phyloP scores from a whole-genome alignment of 345 rosid species.

The Erodium maritimum region DNA sequence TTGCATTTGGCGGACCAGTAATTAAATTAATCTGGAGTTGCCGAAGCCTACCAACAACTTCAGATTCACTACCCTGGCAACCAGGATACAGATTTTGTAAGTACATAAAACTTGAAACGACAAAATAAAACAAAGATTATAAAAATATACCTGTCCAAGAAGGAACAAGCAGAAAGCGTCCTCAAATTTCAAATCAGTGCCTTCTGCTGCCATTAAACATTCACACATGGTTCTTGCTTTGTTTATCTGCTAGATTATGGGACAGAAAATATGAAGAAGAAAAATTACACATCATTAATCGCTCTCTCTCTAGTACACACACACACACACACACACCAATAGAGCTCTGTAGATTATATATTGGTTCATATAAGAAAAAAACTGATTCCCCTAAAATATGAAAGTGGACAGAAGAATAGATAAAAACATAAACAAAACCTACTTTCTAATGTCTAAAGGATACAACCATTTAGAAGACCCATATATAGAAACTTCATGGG shows the following conservation, averaged over 20 bases:
- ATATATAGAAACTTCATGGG: background rate
- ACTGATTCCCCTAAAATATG: no score
- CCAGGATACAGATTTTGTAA: constrained; percentile 7
- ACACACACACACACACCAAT: no score
- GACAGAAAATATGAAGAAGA: constrained; percentile 12
- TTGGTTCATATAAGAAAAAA: no score
- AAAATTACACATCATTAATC: background rate
- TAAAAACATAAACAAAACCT: background rate
- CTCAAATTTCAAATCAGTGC: constrained; percentile 81
- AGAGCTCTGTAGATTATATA: no score
- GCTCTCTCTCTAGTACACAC: no score
- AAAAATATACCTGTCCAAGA: constrained; percentile 61
- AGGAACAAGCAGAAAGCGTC: constrained; percentile 73
- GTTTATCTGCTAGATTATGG: constrained; percentile 42
- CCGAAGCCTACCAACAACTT: constrained; percentile 57
- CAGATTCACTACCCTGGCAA: constrained; percentile 61
- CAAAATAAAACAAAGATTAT: background rate
- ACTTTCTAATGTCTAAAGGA: background rate
- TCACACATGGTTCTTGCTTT: constrained; percentile 70
- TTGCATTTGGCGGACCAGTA: constrained; percentile 35
- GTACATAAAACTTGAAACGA: background rate
- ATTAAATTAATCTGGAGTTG: constrained; percentile 55
- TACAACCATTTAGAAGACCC: background rate
- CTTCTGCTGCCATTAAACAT: constrained; percentile 75
- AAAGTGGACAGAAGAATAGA: no score